Percentiles rank a stretch among this genome's conserved stretches.
Conservation (phyloP, 2,329 filamentous ascomycete species). For the Beauveria sp. region DNA sequence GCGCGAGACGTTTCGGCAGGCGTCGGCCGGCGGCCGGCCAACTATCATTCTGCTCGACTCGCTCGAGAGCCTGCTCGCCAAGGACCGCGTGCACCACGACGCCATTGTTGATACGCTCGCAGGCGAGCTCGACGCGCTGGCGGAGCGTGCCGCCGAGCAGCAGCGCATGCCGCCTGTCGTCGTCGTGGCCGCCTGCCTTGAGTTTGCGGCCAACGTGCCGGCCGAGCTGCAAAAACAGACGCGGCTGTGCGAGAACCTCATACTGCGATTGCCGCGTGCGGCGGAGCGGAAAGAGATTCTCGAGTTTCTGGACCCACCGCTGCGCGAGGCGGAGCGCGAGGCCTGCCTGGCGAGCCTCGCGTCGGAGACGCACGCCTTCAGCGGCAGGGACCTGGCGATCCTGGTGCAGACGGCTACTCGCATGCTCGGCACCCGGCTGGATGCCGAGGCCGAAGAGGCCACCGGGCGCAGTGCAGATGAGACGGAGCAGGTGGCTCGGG, state of each 20-base stretch:
- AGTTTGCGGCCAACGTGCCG: conserved; percentile 66
- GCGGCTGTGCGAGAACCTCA: conserved; percentile 60
- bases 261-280: conserved; percentile 70
- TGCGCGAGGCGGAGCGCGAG: conserved; percentile 41
- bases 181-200: conserved; percentile 65
- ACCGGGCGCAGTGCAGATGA: conserved; percentile 1
- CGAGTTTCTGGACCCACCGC: conserved; percentile 43
- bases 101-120: conserved; percentile 43
- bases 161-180: conserved; percentile 50
- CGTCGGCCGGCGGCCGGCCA: conserved; percentile 55
- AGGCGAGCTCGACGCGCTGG: conserved; percentile 49
- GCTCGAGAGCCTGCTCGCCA: conserved; percentile 61
- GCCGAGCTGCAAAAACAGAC: conserved; percentile 55
- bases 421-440: conserved; percentile 20
- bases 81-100: conserved; percentile 43
- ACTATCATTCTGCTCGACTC: conserved; percentile 75
- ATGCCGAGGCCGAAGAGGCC: conserved; percentile 11
- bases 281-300: conserved; percentile 67
- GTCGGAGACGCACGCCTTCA: conserved; percentile 79
- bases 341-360: conserved; percentile 53
- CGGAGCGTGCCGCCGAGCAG: conserved; percentile 27
- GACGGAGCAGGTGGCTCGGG: neutral
- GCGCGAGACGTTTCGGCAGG: conserved; percentile 61
- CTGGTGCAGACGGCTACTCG: conserved; percentile 39
- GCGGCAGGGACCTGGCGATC: conserved; percentile 64